Percentiles rank a stretch among this genome's conserved stretches.
Evolutionary conservation across 768 basidiomycete species (phyloP).

Genomic region (Tylopilus felleus): DNA sequence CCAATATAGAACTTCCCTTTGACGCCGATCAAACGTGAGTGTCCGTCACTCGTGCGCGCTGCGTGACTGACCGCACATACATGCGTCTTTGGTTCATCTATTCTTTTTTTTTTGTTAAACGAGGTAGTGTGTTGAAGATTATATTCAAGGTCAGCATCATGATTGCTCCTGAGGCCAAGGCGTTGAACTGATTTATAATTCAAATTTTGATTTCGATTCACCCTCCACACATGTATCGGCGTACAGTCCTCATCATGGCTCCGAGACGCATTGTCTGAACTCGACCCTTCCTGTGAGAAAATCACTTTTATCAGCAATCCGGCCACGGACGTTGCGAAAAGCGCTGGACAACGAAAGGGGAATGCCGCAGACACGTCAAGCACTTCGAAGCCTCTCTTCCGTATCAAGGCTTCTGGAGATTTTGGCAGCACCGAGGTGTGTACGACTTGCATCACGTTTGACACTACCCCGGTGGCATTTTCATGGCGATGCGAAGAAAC

Average conservation of each 20-base stretch:
- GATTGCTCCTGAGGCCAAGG: background rate
- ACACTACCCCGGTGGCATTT: background rate
- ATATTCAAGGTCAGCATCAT: constrained; percentile 68
- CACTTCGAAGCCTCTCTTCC: constrained; percentile 56
- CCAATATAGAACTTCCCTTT: constrained; percentile 76
- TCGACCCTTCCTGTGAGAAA: constrained; percentile 85
- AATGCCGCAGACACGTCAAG: background rate
- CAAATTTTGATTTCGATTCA: background rate
- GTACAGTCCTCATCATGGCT: constrained; percentile 81
- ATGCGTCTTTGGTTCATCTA: background rate
- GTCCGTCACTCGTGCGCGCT: background rate
- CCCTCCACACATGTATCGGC: constrained; percentile 11
- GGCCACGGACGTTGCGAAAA: constrained; percentile 30
- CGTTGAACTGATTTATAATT: background rate
- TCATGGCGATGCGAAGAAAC: background rate
- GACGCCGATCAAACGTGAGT: constrained; percentile 59
- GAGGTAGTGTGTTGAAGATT: constrained; percentile 64
- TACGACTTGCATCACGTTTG: constrained; percentile 3
- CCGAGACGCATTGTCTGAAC: constrained; percentile 84
- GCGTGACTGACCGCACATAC: constrained; percentile 8
- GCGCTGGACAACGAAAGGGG: constrained; percentile 12
- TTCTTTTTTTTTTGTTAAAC: background rate
- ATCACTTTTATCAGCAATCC: constrained; percentile 83
- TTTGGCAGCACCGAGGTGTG: constrained; percentile 83
- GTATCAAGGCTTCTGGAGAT: constrained; percentile 76